Base-by-base conservation (phyloP, 305 asterid species). In the Ilex paraguariensis region DNA sequence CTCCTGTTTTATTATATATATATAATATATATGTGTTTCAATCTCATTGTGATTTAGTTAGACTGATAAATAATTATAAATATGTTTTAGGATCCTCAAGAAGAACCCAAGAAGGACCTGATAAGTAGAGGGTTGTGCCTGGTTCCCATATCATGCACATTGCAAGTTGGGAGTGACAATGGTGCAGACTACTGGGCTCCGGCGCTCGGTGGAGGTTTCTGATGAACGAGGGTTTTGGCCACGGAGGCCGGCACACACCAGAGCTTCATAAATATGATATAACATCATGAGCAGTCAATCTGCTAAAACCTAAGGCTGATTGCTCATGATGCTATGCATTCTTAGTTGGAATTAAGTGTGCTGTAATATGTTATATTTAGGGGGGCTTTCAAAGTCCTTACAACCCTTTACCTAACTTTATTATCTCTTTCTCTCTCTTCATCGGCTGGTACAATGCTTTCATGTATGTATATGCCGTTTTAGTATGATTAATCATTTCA, bases 101-200 rank as follows among this genome's bases (percentile, higher is more conserved):
- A 81, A 75, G 82, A 73, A 62, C 15, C 71, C 39, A 86, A 76
- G 70, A 79, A 78, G 70, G 87, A 78, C 57, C 67, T 89, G 58
- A 79, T 80, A 84, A 86, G 86, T 71, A 83, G 91, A 80, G 95
- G 97, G 60, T 61, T 89, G 72, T 89, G 93, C 78, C 78, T 87
- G 12, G 97, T 89, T 71, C 97, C 97, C 28, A 57, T 84, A 56
- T 81, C 91, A 13, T 84, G 87, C 82, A 89, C 89, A 28, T 70
- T 83, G 61, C 88, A 87, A 51, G 87, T 87, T 54, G 97, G 85
- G 68, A 83, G 79, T 73, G 91, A 86, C 45, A 84, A 82, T 50
- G 87, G 86, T 50, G 87, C 91, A 14, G 91, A 89, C 77, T 89
- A 83, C 51, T 89, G 97, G 95, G 94, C 95, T 68, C 75, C 97